Base-by-base conservation (phyloP, 2,329 filamentous ascomycete species). In the Graphilbum ipis-grandicollis region DNA sequence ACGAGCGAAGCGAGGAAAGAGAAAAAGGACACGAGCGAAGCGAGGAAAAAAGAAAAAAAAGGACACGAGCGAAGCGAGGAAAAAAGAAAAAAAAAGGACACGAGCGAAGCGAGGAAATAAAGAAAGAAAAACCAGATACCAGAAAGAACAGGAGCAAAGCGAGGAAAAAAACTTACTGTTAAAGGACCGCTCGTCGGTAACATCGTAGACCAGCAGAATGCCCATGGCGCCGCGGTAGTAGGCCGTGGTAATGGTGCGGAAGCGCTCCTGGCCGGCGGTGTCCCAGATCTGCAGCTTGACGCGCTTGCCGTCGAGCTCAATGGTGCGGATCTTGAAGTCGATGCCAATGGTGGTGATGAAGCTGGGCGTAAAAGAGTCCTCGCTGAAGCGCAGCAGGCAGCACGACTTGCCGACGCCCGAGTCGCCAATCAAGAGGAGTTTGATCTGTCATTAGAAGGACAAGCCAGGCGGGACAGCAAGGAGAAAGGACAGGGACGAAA, bases 211-310 rank as follows among this genome's bases (percentile, higher is more conserved):
- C 45, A 98, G 70, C 56, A 96, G 65, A 49, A 96, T 96, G 42
- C 90, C 90, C 88, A 96, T 96, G 47, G 90, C 90, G 52, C 90
- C 90, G 54, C 90, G 74, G 62, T 98, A 98, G 65, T 98, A 98
- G 48, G 90, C 88, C 34, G 90, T 96, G 37, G 90, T 98, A 63
- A 98, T 98, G 46, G 90, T 98, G 48, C 90, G 75, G 72, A 98
- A 98, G 44, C 90, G 80, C 64, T 98, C 90, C 61, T 98, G 90
- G 38, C 90, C 90, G 37, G 90, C 90, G 19, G 90, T 98, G 56
- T 98, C 90, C 90, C 90, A 98, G 62, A 98, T 98, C 67, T 98
- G 90, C 56, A 98, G 66, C 71, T 98, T 98, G 52, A 98, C 90
- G 44, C 88, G 75, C 74, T 98, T 98, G 56, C 88, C 88, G 62